These are phyloP conservation scores for Hypomontagnella submonticulosa DNA, from an alignment of 495 filamentous ascomycete species.

Conservation along the genomic window DNA sequence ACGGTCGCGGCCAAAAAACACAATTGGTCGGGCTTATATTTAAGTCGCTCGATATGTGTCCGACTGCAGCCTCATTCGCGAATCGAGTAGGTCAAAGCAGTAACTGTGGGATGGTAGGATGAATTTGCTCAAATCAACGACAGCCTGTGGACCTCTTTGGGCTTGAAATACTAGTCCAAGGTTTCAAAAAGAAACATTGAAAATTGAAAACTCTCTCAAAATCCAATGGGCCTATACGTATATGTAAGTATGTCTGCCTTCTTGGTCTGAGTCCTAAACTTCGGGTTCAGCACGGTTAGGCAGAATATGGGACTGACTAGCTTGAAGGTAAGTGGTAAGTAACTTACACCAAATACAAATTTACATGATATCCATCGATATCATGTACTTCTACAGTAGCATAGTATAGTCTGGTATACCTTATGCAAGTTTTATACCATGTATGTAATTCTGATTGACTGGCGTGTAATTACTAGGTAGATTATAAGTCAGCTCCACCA, in stretches of 20 bases:
- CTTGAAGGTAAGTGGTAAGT: too few relatives aligned
- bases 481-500: slow-evolving; percentile 17
- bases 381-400: too few relatives aligned
- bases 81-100: slow-evolving; percentile 15
- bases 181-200: slow-evolving; percentile 20
- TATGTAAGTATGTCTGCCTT: slow-evolving; percentile 7
- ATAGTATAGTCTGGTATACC: neutral
- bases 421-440: neutral
- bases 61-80: slow-evolving; percentile 27
- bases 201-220: slow-evolving; percentile 9
- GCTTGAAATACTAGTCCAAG: slow-evolving; percentile 32
- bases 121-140: slow-evolving; percentile 26
- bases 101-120: neutral
- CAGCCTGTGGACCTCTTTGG: slow-evolving; percentile 33
- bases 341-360: slow-evolving; percentile 21
- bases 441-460: neutral
- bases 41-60: slow-evolving; percentile 27
- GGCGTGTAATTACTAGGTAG: neutral
- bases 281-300: neutral
- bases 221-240: slow-evolving; percentile 19
- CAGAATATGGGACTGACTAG: neutral
- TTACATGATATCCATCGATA: slow-evolving; percentile 14
- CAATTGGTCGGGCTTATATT: slow-evolving; percentile 25
- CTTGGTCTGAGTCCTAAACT: neutral
- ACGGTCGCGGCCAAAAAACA: slow-evolving; percentile 33